Evolutionary conservation across 768 basidiomycete species (phyloP), one percentile per base, ranked within the genome.

Genomic region (Rubroboletus pulcherrimus): DNA sequence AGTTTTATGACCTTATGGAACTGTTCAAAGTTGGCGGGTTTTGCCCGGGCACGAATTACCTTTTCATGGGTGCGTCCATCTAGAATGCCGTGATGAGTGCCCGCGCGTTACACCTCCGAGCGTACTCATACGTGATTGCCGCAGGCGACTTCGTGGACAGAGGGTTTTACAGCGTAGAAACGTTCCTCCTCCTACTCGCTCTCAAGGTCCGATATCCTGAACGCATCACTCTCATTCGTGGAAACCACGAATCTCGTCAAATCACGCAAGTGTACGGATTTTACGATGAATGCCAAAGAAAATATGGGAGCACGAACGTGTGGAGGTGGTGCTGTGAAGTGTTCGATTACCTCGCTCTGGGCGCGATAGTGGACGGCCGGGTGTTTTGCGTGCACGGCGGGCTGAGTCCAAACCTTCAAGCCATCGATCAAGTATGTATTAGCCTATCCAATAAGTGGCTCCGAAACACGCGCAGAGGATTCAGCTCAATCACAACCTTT

Each of bases 281-380:
- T 66, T 93, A 91, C 72, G 96, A 98, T 73, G 96, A 98, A 69
- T 98, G 96, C 71, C 91, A 93, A 72, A 77, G 95, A 35, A 98
- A 98, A 71, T 98, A 97, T 65, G 95, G 95, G 4, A 85, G 82
- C 64, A 86, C 84, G 56, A 93, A 93, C 71, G 96, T 98, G 53
- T 98, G 96, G 95, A 75, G 96, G 60, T 97, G 93, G 85, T 98
- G 95, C 72, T 98, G 94, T 70, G 95, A 98, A 66, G 94, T 98
- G 9, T 99, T 99, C 63, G 96, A 98, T 71, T 98, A 97, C 72
- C 83, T 98, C 45, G 91, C 92, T 30, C 76, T 98, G 39, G 93
- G 89, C 12, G 96, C 96, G 17, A 86, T 98, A 62, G 93, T 98
- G n/a, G 96, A 98, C 69, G 96, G 94, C 7, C 79, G 91, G 55